Percentiles rank a stretch among this genome's conserved stretches.
Conservation (phyloP, 257 asterid genomes). For the Petunia axillaris region DNA sequence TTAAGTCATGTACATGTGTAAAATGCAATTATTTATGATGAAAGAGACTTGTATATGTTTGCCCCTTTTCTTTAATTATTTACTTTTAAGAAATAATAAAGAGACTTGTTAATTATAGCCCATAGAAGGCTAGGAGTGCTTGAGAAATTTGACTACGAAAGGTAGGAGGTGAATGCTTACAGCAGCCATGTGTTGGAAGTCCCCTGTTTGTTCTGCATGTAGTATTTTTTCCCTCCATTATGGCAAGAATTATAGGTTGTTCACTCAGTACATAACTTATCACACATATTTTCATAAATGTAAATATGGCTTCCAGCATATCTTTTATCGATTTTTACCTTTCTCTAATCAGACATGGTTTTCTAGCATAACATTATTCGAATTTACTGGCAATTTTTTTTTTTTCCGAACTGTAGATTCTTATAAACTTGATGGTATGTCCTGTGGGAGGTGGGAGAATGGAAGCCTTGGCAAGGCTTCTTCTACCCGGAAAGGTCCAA, state of each 20-base stretch:
- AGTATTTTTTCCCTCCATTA: not conserved
- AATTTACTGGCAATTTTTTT: conserved; percentile 23
- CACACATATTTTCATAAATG: too few species aligned
- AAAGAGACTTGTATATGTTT: not conserved
- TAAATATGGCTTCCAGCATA: too few species aligned
- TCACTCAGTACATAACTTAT: not conserved
- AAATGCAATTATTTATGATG: not conserved
- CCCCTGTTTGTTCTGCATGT: conserved; percentile 19
- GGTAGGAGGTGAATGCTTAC: not conserved
- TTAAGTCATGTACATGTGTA: not conserved
- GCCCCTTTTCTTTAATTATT: not conserved
- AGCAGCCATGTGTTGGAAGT: not conserved
- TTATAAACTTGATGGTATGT: conserved; percentile 67
- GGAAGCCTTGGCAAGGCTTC: conserved; percentile 80
- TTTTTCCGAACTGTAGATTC: conserved; percentile 36
- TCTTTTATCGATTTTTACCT: too few species aligned
- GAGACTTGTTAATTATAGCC: not conserved
- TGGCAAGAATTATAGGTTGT: conserved; percentile 19
- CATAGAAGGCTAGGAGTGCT: not conserved
- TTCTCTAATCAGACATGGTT: too few species aligned
- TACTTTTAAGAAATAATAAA: not conserved
- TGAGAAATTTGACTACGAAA: too few species aligned
- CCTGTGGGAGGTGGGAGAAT: conserved; percentile 69
- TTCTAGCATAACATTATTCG: not conserved
- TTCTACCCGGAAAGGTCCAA: conserved; percentile 51